A percentile compares a stretch with the other conserved stretches of the same genome.
phyloP scores from a whole-genome alignment of 2,329 filamentous ascomycete species.

The Neonectria neomacrospora region DNA sequence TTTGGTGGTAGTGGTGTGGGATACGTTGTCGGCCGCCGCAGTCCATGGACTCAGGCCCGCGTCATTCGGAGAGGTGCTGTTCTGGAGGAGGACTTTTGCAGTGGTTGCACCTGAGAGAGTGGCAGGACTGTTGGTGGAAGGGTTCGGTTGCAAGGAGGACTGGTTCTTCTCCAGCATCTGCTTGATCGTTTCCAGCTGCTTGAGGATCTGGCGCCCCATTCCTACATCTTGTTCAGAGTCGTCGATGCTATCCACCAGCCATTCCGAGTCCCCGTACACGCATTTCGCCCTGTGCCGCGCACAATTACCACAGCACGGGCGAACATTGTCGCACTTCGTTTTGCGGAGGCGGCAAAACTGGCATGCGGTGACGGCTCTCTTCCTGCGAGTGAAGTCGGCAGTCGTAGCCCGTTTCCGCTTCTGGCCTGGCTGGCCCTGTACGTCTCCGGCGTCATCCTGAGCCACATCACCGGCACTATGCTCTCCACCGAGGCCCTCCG shows the following conservation, averaged over 20 bases:
- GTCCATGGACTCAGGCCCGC: not conserved
- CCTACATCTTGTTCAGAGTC: slow-evolving; percentile 6
- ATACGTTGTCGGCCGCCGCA: not conserved
- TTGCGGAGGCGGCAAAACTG: slow-evolving; percentile 32
- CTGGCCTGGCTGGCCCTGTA: not conserved
- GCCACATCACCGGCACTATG: not conserved
- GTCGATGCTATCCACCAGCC: slow-evolving; percentile 4
- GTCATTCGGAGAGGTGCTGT: not conserved
- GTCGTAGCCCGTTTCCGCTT: slow-evolving; percentile 20
- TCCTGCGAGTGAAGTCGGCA: slow-evolving; percentile 27
- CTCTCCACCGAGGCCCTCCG: not conserved
- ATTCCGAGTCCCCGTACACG: slow-evolving; percentile 24
- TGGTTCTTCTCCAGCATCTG: slow-evolving; percentile 11
- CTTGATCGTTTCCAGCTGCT: slow-evolving; percentile 26
- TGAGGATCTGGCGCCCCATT: slow-evolving; percentile 25
- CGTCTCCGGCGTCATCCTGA: not conserved
- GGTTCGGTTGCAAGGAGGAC: not conserved
- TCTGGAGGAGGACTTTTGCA: not conserved
- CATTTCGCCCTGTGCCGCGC: slow-evolving; percentile 27
- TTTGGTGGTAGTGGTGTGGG: not conserved
- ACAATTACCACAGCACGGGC: slow-evolving; percentile 27
- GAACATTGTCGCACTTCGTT: slow-evolving; percentile 31
- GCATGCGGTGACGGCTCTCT: slow-evolving; percentile 27
- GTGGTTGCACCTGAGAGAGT: not conserved
- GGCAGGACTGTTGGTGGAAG: not conserved